These are phyloP conservation scores for Magnolia kwangsiensis DNA, from an alignment of 164 flowering plant species.

Conservation along the genomic window DNA sequence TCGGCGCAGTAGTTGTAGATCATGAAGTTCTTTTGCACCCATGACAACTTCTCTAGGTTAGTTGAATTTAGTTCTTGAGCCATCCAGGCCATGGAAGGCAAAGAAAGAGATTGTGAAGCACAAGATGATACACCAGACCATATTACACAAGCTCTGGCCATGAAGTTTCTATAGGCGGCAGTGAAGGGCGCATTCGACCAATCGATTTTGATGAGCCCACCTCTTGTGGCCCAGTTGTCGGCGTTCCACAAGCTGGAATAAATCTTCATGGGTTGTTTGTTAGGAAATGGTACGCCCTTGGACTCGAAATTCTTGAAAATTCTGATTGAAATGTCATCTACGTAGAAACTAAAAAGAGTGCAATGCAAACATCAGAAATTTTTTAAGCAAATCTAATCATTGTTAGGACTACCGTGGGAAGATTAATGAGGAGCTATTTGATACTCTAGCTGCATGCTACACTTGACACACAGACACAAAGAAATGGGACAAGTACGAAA, in stretches of 20 bases:
- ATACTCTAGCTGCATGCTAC: too few species aligned
- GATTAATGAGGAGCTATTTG: too few species aligned
- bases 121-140: neutral
- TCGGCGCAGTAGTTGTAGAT: conserved; percentile 1
- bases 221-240: conserved; percentile 50
- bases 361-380: neutral
- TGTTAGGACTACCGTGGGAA: neutral
- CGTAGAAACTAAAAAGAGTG: neutral
- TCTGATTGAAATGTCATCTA: neutral
- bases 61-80: neutral
- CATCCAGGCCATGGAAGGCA: neutral
- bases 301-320: neutral
- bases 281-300: neutral
- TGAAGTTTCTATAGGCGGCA: conserved; percentile 2
- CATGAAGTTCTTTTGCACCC: conserved; percentile 4
- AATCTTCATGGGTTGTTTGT: conserved; percentile 1
- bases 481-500: too few species aligned
- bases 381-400: neutral
- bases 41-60: neutral
- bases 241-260: conserved; percentile 50
- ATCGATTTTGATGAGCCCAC: conserved; percentile 42
- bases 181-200: conserved; percentile 26
- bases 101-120: neutral
- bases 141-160: neutral
- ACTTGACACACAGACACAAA: too few species aligned